Evolutionary conservation across 805 yeast species (phyloP).

Genomic region (Gaillardinia entomophila): DNA sequence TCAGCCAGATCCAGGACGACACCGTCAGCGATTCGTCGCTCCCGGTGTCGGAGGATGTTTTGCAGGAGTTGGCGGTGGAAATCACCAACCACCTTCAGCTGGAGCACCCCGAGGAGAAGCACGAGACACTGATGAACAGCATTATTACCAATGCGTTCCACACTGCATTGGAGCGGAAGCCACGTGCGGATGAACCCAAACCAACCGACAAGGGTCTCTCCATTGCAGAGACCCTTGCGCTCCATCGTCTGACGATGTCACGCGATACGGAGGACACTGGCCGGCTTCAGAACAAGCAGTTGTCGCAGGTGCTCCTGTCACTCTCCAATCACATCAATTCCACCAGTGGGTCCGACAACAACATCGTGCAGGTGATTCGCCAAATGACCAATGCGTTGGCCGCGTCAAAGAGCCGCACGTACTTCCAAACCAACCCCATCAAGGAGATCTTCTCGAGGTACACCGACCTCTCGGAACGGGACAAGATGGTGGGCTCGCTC

Average conservation of each 20-base stretch:
- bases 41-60: constrained; percentile 14
- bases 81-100: constrained; percentile 24
- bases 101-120: neutral
- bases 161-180: constrained; percentile 60
- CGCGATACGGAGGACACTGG: constrained; percentile 24
- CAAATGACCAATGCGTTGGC: constrained; percentile 32
- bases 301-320: constrained; percentile 26
- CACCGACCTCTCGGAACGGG: neutral
- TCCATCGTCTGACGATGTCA: constrained; percentile 43
- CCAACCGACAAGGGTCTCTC: constrained; percentile 30
- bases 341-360: constrained; percentile 15
- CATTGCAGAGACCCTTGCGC: constrained; percentile 56
- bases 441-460: constrained; percentile 1
- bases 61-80: constrained; percentile 24
- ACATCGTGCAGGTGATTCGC: constrained; percentile 30
- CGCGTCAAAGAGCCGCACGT: constrained; percentile 1
- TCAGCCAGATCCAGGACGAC: neutral
- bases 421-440: constrained; percentile 1
- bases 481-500: constrained; percentile 1
- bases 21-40: neutral
- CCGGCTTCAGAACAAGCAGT: constrained; percentile 21
- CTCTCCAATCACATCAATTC: constrained; percentile 23
- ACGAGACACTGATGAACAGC: constrained; percentile 42
- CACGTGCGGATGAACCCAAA: neutral
- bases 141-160: constrained; percentile 73